These are phyloP conservation scores for Fusarium aywerte DNA, from an alignment of 2,329 filamentous ascomycete genomes.

Conservation along the genomic window DNA sequence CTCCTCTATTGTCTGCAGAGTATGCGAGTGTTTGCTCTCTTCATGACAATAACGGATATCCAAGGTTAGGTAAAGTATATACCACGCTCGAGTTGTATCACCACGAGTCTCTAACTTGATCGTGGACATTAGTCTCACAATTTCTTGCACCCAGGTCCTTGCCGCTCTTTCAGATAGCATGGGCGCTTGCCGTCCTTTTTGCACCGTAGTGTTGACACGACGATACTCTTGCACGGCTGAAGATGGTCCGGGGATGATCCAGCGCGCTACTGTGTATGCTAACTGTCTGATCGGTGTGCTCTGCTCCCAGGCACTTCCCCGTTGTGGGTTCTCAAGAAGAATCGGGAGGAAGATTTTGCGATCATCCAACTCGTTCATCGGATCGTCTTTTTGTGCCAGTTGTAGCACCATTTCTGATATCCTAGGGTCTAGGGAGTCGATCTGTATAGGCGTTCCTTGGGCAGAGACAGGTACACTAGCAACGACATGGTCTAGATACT, in stretches of 20 bases:
- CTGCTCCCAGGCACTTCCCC: conserved; percentile 67
- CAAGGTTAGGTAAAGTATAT: conserved; percentile 44
- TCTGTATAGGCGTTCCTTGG: conserved; percentile 13
- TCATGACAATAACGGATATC: conserved; percentile 47
- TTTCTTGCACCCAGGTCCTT: conserved; percentile 21
- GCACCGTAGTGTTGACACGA: conserved; percentile 47
- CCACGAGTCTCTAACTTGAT: conserved; percentile 5
- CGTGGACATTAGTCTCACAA: conserved; percentile 37
- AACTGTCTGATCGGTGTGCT: conserved; percentile 62
- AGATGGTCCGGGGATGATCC: conserved; percentile 22
- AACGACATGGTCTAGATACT: conserved; percentile 47
- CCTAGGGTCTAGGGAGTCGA: conserved; percentile 51
- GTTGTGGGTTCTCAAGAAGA: conserved; percentile 66
- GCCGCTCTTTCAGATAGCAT: conserved; percentile 25
- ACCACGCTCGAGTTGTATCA: conserved; percentile 37
- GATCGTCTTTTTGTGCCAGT: conserved; percentile 25
- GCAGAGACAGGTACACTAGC: conserved; percentile 30
- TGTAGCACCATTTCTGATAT: conserved; percentile 55
- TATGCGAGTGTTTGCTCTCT: conserved; percentile 45
- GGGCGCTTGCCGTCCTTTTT: conserved; percentile 46
- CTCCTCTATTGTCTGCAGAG: conserved; percentile 40
- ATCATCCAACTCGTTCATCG: conserved; percentile 34
- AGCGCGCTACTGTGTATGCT: conserved; percentile 63
- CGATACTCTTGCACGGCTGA: conserved; percentile 52
- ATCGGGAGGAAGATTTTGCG: conserved; percentile 71